These are phyloP conservation scores for Auriscalpium microsporum DNA, from an alignment of 768 basidiomycete genomes.

Conservation along the genomic window DNA sequence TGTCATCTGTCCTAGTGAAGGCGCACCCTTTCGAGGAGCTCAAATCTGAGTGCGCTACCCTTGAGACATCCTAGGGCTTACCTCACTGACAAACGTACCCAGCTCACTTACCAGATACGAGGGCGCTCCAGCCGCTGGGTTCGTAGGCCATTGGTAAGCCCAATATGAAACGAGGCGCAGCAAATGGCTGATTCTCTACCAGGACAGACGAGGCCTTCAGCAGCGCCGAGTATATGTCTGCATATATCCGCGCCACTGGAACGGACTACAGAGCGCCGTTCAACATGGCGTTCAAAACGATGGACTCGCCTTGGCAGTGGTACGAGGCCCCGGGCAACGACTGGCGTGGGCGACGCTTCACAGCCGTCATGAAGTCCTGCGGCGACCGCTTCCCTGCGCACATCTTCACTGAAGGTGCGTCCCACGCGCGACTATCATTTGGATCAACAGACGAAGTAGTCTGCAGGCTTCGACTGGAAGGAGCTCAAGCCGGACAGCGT, in stretches of 20 bases:
- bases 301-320: neutral
- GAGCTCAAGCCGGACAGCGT: conserved; percentile 19
- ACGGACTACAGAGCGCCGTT: neutral
- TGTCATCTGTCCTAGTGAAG: conserved; percentile 27
- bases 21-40: conserved; percentile 20
- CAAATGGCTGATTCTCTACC: too few species aligned
- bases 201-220: conserved; percentile 6
- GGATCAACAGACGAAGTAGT: neutral
- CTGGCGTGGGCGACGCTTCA: conserved; percentile 1
- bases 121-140: conserved; percentile 13
- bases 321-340: neutral
- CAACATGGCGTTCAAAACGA: neutral
- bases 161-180: neutral
- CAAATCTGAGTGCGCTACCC: neutral
- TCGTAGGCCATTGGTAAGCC: conserved; percentile 13
- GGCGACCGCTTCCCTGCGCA: neutral
- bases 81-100: neutral
- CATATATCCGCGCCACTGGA: neutral
- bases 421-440: neutral
- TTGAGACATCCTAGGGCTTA: too few species aligned
- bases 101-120: conserved; percentile 5
- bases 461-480: conserved; percentile 29
- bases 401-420: neutral
- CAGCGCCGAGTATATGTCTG: neutral
- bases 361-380: neutral